Percentiles rank a stretch among this genome's conserved stretches.
Conservation (phyloP, 2,329 filamentous ascomycete genomes). For the Sporothrix variecibatus region DNA sequence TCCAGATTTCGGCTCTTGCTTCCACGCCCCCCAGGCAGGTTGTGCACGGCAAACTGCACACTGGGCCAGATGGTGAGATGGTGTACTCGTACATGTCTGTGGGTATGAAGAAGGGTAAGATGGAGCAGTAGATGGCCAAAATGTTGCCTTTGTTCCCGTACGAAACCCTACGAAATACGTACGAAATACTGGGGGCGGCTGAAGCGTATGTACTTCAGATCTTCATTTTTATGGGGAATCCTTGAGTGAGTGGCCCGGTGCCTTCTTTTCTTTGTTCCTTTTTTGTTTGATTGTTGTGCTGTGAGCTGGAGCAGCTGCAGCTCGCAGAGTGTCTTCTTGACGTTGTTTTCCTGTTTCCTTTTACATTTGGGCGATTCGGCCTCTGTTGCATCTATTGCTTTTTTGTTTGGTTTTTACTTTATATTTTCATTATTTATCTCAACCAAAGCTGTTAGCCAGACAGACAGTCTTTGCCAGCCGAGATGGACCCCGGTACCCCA, state of each 20-base stretch:
- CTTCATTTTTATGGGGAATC: neutral
- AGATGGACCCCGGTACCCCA: neutral
- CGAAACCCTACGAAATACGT: neutral
- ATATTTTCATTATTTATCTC: no score
- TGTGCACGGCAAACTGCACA: neutral
- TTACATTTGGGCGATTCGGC: neutral
- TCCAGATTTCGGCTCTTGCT: neutral
- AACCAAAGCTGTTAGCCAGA: no score
- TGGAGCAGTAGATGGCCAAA: neutral
- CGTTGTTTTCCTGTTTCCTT: neutral
- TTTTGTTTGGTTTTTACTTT: neutral
- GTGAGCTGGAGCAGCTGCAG: neutral
- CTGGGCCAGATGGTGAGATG: neutral
- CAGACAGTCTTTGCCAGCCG: neutral
- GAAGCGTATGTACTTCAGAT: neutral
- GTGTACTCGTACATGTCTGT: neutral
- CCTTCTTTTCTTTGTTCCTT: neutral
- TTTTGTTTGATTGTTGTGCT: neutral
- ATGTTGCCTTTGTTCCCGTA: neutral
- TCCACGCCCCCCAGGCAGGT: constrained; percentile 11
- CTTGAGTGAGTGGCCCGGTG: neutral
- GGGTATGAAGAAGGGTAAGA: neutral
- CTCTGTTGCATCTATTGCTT: neutral
- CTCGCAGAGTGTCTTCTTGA: neutral
- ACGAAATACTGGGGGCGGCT: neutral